Percentiles rank a stretch among this genome's conserved stretches.
Conservation (phyloP, 2,329 filamentous ascomycete species). For the Teratosphaeria destructans region DNA sequence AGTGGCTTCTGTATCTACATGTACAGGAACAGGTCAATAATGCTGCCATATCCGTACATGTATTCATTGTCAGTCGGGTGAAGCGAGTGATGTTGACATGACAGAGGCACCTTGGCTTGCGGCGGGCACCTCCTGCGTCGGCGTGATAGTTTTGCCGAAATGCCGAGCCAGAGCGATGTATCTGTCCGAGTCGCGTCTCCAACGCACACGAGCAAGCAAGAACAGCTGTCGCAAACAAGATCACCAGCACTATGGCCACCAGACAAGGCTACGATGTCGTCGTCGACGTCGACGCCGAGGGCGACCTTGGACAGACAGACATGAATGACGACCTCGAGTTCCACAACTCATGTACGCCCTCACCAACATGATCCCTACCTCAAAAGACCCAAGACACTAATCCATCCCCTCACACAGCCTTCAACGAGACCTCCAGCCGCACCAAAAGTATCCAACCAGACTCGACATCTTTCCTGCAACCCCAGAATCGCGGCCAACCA, state of each 20-base stretch:
- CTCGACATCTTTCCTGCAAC: slow-evolving; percentile 28
- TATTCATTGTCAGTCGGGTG: background rate
- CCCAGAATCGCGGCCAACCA: slow-evolving; percentile 12
- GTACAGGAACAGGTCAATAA: background rate
- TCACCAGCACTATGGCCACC: slow-evolving; percentile 34
- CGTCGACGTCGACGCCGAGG: slow-evolving; percentile 94
- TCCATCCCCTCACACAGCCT: slow-evolving; percentile 10
- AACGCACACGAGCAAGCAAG: background rate
- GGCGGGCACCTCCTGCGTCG: background rate
- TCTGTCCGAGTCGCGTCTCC: background rate
- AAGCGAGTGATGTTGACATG: background rate
- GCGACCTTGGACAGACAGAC: slow-evolving; percentile 94
- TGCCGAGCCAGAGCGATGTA: background rate
- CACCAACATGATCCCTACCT: background rate
- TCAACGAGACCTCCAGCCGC: slow-evolving; percentile 24
- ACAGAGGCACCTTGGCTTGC: background rate
- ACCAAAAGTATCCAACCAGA: slow-evolving; percentile 40
- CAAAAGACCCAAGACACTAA: background rate
- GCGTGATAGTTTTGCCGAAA: background rate
- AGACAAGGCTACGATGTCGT: slow-evolving; percentile 86
- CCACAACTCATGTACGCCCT: slow-evolving; percentile 66
- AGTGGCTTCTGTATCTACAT: background rate
- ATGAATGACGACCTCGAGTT: slow-evolving; percentile 99
- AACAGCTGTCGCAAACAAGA: background rate
- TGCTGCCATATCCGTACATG: background rate